phyloP scores from a whole-genome alignment of 495 filamentous ascomycete genomes.

The Chaetomium tenue region DNA sequence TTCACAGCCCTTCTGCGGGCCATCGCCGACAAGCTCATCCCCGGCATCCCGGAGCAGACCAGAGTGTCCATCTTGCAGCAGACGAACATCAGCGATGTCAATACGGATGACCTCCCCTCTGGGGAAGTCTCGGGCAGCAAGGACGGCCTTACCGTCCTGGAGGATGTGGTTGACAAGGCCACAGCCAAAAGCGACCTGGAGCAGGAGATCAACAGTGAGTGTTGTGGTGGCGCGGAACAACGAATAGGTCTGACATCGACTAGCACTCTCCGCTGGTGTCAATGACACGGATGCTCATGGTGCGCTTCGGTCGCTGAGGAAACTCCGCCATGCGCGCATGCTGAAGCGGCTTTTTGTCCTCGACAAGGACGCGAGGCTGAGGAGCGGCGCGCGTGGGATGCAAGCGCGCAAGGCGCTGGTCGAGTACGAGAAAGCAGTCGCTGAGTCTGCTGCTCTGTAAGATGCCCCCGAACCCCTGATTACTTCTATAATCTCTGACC shows the following conservation, averaged over 20 bases:
- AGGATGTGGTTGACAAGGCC: slow-evolving; percentile 67
- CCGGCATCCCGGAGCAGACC: slow-evolving; percentile 68
- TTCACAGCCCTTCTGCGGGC: slow-evolving; percentile 64
- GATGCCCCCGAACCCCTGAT: slow-evolving; percentile 14
- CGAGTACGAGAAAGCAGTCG: slow-evolving; percentile 60
- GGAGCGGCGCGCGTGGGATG: slow-evolving; percentile 69
- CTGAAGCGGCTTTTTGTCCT: slow-evolving; percentile 62
- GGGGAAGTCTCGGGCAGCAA: slow-evolving; percentile 8
- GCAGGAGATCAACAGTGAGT: slow-evolving; percentile 56
- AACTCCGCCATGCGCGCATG: slow-evolving; percentile 57
- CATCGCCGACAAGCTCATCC: slow-evolving; percentile 74
- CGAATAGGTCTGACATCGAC: neutral
- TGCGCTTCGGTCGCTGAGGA: slow-evolving; percentile 58
- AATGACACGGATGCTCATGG: slow-evolving; percentile 51
- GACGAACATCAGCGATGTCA: slow-evolving; percentile 47
- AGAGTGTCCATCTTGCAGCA: slow-evolving; percentile 72
- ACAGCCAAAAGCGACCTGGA: slow-evolving; percentile 57
- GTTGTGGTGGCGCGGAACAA: slow-evolving; percentile 41
- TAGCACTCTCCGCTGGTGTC: slow-evolving; percentile 39
- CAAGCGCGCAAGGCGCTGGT: slow-evolving; percentile 69
- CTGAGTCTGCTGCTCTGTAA: slow-evolving; percentile 54
- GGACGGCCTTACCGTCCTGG: slow-evolving; percentile 53
- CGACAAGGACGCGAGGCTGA: slow-evolving; percentile 67
- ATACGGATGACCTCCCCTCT: slow-evolving; percentile 27
- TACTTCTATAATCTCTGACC: slow-evolving; percentile 1